Conservation (phyloP, 2,329 filamentous ascomycete species). For the Verticillium albo-atrum region DNA sequence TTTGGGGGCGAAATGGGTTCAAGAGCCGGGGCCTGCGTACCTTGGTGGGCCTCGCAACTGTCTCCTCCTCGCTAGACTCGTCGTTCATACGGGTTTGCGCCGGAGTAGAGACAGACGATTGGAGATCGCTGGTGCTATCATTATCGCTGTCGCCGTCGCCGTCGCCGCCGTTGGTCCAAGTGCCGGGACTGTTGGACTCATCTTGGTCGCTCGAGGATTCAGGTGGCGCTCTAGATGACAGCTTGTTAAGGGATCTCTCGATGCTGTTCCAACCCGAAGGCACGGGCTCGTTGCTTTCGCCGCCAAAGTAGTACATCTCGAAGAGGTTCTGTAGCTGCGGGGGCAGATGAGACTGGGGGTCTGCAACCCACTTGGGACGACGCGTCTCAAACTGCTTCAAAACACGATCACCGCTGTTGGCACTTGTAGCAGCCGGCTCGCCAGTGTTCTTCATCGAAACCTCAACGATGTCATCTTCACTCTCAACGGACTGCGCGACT, state of each 20-base stretch:
- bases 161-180: slow-evolving; percentile 38
- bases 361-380: slow-evolving; percentile 46
- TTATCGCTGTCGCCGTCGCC: slow-evolving; percentile 49
- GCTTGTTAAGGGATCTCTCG: slow-evolving; percentile 49
- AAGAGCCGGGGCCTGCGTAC: slow-evolving; percentile 17
- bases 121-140: slow-evolving; percentile 34
- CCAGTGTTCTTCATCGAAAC: slow-evolving; percentile 61
- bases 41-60: slow-evolving; percentile 23
- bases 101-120: slow-evolving; percentile 16
- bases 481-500: slow-evolving; percentile 73
- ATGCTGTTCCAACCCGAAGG: slow-evolving; percentile 66
- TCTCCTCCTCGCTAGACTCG: slow-evolving; percentile 55
- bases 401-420: slow-evolving; percentile 12
- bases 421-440: slow-evolving; percentile 7
- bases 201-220: slow-evolving; percentile 37
- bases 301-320: slow-evolving; percentile 63
- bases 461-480: slow-evolving; percentile 87
- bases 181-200: slow-evolving; percentile 40
- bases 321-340: slow-evolving; percentile 68
- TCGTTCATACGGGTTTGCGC: slow-evolving; percentile 52
- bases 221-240: slow-evolving; percentile 37
- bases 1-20: not conserved
- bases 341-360: slow-evolving; percentile 53
- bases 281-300: slow-evolving; percentile 43
- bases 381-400: slow-evolving; percentile 44